phyloP scores from a whole-genome alignment of 2,329 filamentous ascomycete species.

The Ophiostoma sp. region DNA sequence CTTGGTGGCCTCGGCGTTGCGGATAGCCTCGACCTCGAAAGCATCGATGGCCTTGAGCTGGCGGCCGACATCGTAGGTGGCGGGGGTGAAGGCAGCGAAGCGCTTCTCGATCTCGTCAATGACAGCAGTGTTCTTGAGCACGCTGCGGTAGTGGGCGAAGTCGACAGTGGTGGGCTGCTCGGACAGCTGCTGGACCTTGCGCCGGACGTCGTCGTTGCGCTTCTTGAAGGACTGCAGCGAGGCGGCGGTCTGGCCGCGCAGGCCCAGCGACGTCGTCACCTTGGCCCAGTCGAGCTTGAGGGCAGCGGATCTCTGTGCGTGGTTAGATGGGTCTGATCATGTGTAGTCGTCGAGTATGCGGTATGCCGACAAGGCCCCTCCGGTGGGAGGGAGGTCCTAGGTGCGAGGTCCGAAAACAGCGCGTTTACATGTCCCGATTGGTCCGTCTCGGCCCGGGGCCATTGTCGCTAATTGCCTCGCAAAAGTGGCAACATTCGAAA shows the following conservation, averaged over 20 bases:
- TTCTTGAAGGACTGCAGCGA: slow-evolving; percentile 97
- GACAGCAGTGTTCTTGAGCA: slow-evolving; percentile 94
- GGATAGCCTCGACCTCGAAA: slow-evolving; percentile 93
- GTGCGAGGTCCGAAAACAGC: slow-evolving; percentile 16
- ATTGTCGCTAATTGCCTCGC: slow-evolving; percentile 16
- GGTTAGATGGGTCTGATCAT: background rate
- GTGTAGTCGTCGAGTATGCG: background rate
- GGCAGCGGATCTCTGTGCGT: slow-evolving; percentile 88
- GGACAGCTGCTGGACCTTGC: slow-evolving; percentile 78
- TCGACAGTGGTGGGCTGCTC: slow-evolving; percentile 84
- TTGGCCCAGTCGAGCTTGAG: slow-evolving; percentile 99
- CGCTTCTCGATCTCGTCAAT: slow-evolving; percentile 97
- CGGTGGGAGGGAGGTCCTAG: background rate
- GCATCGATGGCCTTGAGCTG: slow-evolving; percentile 98
- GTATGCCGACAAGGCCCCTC: background rate
- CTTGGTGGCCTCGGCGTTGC: slow-evolving; percentile 97
- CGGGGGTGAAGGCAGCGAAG: slow-evolving; percentile 85
- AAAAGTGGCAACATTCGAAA: background rate
- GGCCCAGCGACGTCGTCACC: slow-evolving; percentile 87
- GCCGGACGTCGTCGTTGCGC: slow-evolving; percentile 97
- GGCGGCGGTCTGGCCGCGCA: slow-evolving; percentile 87
- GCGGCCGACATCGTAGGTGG: slow-evolving; percentile 83
- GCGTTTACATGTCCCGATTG: slow-evolving; percentile 12
- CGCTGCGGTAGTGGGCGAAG: slow-evolving; percentile 84
- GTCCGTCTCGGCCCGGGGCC: slow-evolving; percentile 4